Evolutionary conservation across 2,329 filamentous ascomycete genomes (phyloP).

Genomic region (Fusarium caatingaense): DNA sequence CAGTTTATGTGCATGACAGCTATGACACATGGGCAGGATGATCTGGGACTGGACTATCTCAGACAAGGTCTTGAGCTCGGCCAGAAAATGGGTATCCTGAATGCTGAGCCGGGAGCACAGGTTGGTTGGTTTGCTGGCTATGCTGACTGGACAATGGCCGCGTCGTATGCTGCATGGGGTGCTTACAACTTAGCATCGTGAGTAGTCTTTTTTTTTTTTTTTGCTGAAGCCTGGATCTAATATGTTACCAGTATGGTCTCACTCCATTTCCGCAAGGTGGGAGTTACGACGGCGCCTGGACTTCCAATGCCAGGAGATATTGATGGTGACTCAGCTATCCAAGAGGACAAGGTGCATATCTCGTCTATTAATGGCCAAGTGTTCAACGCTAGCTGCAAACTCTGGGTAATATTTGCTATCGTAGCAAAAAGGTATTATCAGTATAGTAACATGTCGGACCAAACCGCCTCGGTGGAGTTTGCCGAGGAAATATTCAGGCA

Average conservation of each 20-base stretch:
- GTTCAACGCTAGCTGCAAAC: neutral
- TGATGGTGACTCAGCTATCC: rapidly evolving
- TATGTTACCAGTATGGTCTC: neutral
- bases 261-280: neutral
- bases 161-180: neutral
- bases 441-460: rapidly evolving
- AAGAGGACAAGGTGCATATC: rapidly evolving
- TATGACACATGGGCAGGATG: neutral
- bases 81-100: neutral
- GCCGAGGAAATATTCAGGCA: neutral
- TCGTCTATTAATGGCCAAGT: rapidly evolving
- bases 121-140: neutral
- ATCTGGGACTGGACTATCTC: neutral
- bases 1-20: neutral
- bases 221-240: neutral
- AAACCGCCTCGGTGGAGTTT: neutral
- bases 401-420: neutral
- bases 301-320: neutral
- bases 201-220: neutral
- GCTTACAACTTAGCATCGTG: neutral
- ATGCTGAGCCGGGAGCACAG: neutral
- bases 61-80: neutral
- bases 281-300: neutral
- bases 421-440: neutral
- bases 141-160: neutral